Base-by-base conservation (phyloP, 352 stramenopile genomes). In the Pythium dissimile region DNA sequence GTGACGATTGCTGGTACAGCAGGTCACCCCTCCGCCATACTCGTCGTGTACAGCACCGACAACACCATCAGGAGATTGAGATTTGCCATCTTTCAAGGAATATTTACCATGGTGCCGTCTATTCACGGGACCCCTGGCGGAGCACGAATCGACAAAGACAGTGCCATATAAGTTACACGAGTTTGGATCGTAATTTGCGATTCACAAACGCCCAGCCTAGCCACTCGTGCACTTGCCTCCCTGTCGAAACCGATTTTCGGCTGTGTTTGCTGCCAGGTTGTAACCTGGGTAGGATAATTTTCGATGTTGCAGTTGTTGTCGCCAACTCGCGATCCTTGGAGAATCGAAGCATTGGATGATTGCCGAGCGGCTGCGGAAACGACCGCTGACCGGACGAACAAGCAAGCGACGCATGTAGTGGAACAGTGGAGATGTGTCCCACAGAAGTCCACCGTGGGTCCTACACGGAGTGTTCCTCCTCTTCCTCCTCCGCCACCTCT, bases 161-260 rank as follows among this genome's bases (percentile, higher is more conserved):
- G 18, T 5, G 32, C 55, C 54, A 54, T 34, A 34, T 28, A n/a
- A n/a, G n/a, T n/a, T n/a, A n/a, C n/a, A n/a, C n/a, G n/a, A n/a
- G n/a, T n/a, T n/a, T n/a, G n/a, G n/a, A n/a, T n/a, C n/a, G n/a
- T n/a, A n/a, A n/a, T n/a, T n/a, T n/a, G n/a, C n/a, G n/a, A n/a
- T n/a, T n/a, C 18, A 24, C 20, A 44, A 27, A 20, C n/a, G 43
- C 48, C 44, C 41, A n/a, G 39, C 42, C 35, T 12, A 31, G 27
- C 18, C 9, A 18, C 44, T 16, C 11, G 53, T 54, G 59, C 39
- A 66, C 16, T 66, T 66, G 50, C 44, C 51, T 66, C 59, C 59
- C 59, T 55, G 18, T 61, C 51, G 56, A 66, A 66, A 46, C 16
- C 27, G 59, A 61, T 66, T 24, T 61, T 61, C 54, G 43, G 32